These are phyloP conservation scores for Paramecium octaurelia DNA, from an alignment of 73 alveolate genomes.

Conservation along the genomic window DNA sequence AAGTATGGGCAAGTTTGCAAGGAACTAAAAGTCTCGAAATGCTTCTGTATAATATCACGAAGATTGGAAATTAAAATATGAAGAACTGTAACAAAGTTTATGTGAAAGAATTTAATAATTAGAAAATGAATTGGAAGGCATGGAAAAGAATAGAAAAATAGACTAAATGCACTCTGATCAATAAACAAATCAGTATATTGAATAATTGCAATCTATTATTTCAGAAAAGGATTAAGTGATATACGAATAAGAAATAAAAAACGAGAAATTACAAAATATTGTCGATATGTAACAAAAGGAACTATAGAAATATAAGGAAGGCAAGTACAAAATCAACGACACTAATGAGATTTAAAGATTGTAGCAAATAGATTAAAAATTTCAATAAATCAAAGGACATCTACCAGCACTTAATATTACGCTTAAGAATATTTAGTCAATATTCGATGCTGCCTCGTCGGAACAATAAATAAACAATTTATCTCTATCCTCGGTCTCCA, in stretches of 20 bases:
- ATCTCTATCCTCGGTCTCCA: conserved; percentile 38
- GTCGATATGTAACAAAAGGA: neutral
- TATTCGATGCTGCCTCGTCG: neutral
- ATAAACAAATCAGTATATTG: neutral
- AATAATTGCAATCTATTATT: neutral
- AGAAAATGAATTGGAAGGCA: neutral
- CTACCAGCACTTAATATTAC: neutral
- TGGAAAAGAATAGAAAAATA: neutral
- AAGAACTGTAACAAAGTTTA: neutral
- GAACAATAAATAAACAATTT: neutral
- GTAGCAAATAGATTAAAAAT: neutral
- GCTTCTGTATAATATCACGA: neutral
- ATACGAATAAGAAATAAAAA: neutral
- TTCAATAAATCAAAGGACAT: neutral
- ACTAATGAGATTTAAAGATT: neutral
- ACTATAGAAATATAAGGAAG: neutral
- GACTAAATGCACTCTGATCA: conserved; percentile 1
- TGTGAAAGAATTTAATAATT: neutral
- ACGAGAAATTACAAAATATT: neutral
- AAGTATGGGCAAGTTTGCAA: neutral
- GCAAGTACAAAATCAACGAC: neutral
- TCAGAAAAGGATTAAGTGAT: neutral
- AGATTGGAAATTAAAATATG: neutral
- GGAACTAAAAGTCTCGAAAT: neutral
- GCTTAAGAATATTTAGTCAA: neutral